A percentile compares a stretch with the other conserved stretches of the same genome.
Evolutionary conservation across 139 green algal genomes (phyloP).

Genomic region (Mychonastes homosphaera): DNA sequence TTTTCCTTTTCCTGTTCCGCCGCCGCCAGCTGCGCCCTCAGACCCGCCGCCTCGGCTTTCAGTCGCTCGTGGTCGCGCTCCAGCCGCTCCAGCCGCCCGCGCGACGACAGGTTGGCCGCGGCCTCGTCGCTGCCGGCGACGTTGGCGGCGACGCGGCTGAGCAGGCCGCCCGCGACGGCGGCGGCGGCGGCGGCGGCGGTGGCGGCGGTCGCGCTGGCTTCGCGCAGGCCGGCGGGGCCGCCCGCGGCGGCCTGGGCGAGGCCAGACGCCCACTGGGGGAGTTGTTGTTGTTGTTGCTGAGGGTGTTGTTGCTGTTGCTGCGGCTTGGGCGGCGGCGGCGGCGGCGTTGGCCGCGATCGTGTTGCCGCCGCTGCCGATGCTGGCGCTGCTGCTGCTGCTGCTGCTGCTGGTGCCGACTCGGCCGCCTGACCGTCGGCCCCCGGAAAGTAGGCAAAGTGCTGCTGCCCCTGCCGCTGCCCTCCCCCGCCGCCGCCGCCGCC

Average conservation of each 20-base stretch:
- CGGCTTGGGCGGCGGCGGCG: neutral
- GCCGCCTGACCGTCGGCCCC: neutral
- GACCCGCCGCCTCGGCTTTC: neutral
- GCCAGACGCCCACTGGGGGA: neutral
- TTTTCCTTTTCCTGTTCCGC: too few relatives aligned
- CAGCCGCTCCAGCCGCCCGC: too few relatives aligned
- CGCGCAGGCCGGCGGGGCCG: too few relatives aligned
- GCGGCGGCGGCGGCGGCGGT: constrained; percentile 6
- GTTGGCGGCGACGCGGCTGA: constrained; percentile 16
- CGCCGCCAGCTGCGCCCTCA: constrained; percentile 11
- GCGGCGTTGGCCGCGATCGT: neutral
- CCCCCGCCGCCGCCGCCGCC: too few relatives aligned
- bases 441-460: neutral
- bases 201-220: neutral
- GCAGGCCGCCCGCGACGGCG: too few relatives aligned
- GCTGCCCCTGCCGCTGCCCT: too few relatives aligned
- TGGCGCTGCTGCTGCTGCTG: constrained; percentile 9
- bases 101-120: neutral
- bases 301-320: neutral
- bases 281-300: constrained; percentile 2
- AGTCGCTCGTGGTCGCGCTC: neutral
- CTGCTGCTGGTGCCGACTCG: neutral
- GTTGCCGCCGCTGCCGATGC: neutral
- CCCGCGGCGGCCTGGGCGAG: neutral
- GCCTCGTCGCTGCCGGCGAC: constrained; percentile 15